Conservation (phyloP, 192 early-diverging fungal species). For the Entrophospora sp. region DNA sequence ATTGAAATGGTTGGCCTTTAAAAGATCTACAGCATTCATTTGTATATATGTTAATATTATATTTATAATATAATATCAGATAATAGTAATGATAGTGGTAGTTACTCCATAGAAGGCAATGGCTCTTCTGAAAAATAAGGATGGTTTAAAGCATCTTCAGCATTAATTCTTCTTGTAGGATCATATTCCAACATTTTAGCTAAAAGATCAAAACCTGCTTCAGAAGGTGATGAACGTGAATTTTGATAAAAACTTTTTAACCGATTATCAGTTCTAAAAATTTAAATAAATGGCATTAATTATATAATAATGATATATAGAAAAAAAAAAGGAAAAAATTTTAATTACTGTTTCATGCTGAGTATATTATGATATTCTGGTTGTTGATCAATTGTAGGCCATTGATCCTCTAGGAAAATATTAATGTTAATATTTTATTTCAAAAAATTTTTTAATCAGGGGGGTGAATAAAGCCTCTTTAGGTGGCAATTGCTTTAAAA, state of each 20-base stretch:
- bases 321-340: not conserved
- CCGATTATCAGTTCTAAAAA: not conserved
- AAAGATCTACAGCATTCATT: constrained; percentile 30
- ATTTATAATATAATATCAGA: not conserved
- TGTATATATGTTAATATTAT: not conserved
- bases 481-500: no score
- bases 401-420: constrained; percentile 59
- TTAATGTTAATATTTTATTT: not conserved
- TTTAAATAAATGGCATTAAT: not conserved
- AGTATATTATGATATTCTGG: constrained; percentile 57
- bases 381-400: constrained; percentile 64
- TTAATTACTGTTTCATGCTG: constrained; percentile 50
- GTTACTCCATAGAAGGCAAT: constrained; percentile 47
- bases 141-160: constrained; percentile 82
- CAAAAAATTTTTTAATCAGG: not conserved
- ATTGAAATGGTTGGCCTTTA: constrained; percentile 37
- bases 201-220: constrained; percentile 73
- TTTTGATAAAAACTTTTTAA: constrained; percentile 29
- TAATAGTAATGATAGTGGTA: constrained; percentile 4
- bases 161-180: constrained; percentile 79
- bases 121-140: constrained; percentile 81
- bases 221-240: constrained; percentile 51
- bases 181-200: constrained; percentile 70
- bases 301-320: not conserved
- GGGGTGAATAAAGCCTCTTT: no score